Conservation (phyloP, 1,139 yeast genomes). For the Protomyces gravidus region DNA sequence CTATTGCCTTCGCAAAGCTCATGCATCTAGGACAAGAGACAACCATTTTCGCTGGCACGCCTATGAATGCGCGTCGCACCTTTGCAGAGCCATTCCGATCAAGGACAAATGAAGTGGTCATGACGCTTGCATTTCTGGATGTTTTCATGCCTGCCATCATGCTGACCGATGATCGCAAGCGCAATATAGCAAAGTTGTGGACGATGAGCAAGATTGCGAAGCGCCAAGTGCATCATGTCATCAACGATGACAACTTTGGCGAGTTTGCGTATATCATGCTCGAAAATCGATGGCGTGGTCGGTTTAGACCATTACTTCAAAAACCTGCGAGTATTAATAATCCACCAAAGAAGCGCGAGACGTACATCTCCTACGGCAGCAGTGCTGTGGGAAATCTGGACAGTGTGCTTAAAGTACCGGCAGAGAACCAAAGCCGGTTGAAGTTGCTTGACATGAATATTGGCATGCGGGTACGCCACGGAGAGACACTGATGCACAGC, state of each 20-base stretch:
- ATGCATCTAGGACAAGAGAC: not conserved
- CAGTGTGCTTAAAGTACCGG: not conserved
- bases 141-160: constrained; percentile 7
- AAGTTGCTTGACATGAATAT: constrained; percentile 6
- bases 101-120: constrained; percentile 8
- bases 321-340: not conserved
- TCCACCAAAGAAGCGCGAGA: constrained; percentile 2
- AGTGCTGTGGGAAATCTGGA: constrained; percentile 16
- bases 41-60: constrained; percentile 13
- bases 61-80: constrained; percentile 15
- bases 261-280: constrained; percentile 13
- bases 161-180: not conserved
- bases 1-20: constrained; percentile 7
- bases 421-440: not conserved
- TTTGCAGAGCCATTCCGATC: not conserved
- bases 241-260: constrained; percentile 5
- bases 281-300: not conserved
- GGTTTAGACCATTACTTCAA: not conserved
- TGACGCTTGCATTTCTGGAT: constrained; percentile 13
- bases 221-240: not conserved
- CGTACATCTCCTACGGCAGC: constrained; percentile 18
- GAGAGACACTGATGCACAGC: constrained; percentile 24
- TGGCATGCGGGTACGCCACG: constrained; percentile 18
- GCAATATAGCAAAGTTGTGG: constrained; percentile 6
- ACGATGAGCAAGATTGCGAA: constrained; percentile 12